A percentile compares a stretch with the other conserved stretches of the same genome.
Conservation (phyloP, 345 rosid species). For the Heritiera littoralis region DNA sequence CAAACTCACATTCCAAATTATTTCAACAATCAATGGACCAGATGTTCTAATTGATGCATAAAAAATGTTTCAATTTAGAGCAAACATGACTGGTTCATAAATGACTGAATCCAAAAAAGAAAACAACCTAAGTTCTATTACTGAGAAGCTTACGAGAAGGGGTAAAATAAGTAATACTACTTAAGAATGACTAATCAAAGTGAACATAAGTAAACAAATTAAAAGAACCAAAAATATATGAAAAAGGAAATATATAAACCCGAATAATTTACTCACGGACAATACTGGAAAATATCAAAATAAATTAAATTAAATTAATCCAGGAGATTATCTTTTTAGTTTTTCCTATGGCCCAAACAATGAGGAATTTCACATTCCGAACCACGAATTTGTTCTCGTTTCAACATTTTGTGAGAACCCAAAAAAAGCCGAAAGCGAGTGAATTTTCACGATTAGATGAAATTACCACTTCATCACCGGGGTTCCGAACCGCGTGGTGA, state of each 20-base stretch:
- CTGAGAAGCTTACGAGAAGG: background rate
- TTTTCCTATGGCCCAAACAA: background rate
- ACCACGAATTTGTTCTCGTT: background rate
- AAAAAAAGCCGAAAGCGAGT: constrained; percentile 13
- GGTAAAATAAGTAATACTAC: background rate
- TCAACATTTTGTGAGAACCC: background rate
- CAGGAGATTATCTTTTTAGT: background rate
- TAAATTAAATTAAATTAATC: background rate
- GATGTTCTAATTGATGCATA: background rate
- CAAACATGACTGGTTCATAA: background rate
- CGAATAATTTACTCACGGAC: background rate
- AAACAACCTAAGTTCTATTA: background rate
- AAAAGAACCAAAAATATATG: background rate
- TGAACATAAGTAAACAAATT: background rate
- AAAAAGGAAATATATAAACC: background rate
- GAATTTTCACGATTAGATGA: background rate
- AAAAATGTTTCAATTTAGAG: background rate
- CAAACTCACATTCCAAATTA: background rate
- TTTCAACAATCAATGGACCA: constrained; percentile 7
- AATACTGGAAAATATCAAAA: background rate
- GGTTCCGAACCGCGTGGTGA: constrained; percentile 57
- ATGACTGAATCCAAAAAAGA: background rate
- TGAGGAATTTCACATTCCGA: constrained; percentile 16
- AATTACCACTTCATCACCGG: constrained; percentile 55
- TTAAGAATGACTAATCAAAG: background rate